A percentile compares a stretch with the other conserved stretches of the same genome.
Evolutionary conservation across 2,329 filamentous ascomycete genomes (phyloP).

Genomic region (Fusarium lateritium): DNA sequence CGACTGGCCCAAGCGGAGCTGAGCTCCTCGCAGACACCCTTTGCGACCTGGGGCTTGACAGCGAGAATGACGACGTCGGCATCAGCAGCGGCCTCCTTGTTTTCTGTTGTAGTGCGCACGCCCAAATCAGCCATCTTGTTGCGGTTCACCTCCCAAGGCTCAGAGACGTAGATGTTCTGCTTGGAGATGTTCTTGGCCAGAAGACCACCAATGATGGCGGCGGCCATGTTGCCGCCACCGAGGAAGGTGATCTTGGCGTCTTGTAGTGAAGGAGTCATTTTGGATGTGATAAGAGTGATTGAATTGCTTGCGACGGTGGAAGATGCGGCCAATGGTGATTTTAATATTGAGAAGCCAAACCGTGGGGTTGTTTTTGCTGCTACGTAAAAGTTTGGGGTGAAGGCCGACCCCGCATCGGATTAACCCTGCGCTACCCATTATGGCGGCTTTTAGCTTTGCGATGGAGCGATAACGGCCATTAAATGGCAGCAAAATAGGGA

Average conservation of each 20-base stretch:
- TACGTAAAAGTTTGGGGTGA: constrained; percentile 37
- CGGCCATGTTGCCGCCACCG: constrained; percentile 67
- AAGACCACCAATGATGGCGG: constrained; percentile 66
- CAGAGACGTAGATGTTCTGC: constrained; percentile 63
- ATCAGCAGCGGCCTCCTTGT: constrained; percentile 59
- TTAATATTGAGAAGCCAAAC: not conserved
- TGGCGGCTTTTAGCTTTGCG: constrained; percentile 11
- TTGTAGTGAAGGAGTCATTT: constrained; percentile 50
- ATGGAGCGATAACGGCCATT: constrained; percentile 31
- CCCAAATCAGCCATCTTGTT: constrained; percentile 63
- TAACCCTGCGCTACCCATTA: constrained; percentile 33
- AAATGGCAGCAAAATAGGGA: not conserved
- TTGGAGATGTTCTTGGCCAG: constrained; percentile 60
- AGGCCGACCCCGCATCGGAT: constrained; percentile 41
- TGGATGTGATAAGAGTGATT: not conserved
- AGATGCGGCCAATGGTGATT: not conserved
- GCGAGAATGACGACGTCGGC: constrained; percentile 65
- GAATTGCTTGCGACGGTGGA: not conserved
- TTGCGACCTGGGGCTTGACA: constrained; percentile 67
- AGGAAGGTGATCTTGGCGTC: constrained; percentile 56
- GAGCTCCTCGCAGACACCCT: constrained; percentile 63
- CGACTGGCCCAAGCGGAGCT: constrained; percentile 56
- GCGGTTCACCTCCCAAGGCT: constrained; percentile 68
- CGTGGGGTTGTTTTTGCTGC: constrained; percentile 31
- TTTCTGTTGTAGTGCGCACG: constrained; percentile 63